Conservation (phyloP, 2,329 filamentous ascomycete species). For the Pestalotiopsis sp. region DNA sequence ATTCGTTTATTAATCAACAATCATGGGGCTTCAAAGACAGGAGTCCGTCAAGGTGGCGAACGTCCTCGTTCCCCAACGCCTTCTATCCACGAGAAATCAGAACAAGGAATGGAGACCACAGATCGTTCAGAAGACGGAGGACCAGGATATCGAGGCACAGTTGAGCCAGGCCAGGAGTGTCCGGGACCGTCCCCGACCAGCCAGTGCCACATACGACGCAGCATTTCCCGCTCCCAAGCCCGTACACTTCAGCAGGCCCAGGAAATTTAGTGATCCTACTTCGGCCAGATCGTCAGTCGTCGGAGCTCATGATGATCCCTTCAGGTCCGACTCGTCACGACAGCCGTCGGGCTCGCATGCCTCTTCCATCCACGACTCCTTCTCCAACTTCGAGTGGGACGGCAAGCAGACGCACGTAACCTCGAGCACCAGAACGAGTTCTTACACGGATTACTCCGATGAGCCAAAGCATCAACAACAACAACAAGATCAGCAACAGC, state of each 20-base stretch:
- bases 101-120: conserved; percentile 10
- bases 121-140: neutral
- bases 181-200: neutral
- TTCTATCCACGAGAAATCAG: conserved; percentile 1
- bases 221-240: neutral
- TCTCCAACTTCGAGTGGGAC: conserved; percentile 5
- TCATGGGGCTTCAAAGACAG: neutral
- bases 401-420: neutral
- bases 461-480: neutral
- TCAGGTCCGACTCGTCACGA: neutral
- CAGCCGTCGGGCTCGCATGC: neutral
- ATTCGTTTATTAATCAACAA: neutral
- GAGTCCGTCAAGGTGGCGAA: conserved; percentile 9
- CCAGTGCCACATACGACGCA: neutral
- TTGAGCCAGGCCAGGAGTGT: neutral
- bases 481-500: neutral
- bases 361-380: neutral
- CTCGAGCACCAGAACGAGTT: neutral
- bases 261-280: conserved; percentile 9
- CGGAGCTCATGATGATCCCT: neutral
- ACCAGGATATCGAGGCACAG: neutral
- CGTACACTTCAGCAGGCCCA: neutral
- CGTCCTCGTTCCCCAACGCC: conserved; percentile 8
- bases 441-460: neutral
- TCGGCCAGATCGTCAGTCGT: conserved; percentile 2